A percentile compares a stretch with the other conserved stretches of the same genome.
phyloP scores from a whole-genome alignment of 2,329 filamentous ascomycete genomes.

The Epichloe festucae region DNA sequence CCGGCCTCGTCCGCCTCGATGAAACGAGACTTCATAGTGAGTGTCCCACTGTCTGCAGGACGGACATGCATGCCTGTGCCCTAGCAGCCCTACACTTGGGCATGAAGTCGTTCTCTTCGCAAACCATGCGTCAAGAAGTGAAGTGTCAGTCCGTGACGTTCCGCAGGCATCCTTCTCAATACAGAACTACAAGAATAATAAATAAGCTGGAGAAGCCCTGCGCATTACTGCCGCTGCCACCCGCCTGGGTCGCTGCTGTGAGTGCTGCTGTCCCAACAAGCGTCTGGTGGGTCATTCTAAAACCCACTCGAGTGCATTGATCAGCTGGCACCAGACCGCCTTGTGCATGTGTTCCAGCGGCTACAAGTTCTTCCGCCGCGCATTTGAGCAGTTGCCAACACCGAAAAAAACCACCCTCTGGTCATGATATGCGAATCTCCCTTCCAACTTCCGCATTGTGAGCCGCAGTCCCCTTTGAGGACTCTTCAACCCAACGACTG shows the following conservation, averaged over 20 bases:
- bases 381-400: background rate
- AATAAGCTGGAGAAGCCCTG: background rate
- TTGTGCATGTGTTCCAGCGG: background rate
- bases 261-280: background rate
- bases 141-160: no score
- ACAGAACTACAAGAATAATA: background rate
- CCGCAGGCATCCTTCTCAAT: no score
- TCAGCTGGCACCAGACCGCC: background rate
- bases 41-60: no score
- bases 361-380: constrained; percentile 2
- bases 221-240: background rate
- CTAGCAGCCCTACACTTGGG: no score
- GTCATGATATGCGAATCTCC: background rate
- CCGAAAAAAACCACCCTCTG: background rate
- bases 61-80: no score
- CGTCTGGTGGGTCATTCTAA: background rate
- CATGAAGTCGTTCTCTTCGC: no score
- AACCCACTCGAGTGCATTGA: background rate
- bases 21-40: no score
- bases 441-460: background rate
- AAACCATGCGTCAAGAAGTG: no score
- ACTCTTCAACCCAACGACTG: background rate
- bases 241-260: background rate
- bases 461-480: background rate
- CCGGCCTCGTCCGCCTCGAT: no score